phyloP scores from a whole-genome alignment of 495 filamentous ascomycete species.

The Xylaria curta region DNA sequence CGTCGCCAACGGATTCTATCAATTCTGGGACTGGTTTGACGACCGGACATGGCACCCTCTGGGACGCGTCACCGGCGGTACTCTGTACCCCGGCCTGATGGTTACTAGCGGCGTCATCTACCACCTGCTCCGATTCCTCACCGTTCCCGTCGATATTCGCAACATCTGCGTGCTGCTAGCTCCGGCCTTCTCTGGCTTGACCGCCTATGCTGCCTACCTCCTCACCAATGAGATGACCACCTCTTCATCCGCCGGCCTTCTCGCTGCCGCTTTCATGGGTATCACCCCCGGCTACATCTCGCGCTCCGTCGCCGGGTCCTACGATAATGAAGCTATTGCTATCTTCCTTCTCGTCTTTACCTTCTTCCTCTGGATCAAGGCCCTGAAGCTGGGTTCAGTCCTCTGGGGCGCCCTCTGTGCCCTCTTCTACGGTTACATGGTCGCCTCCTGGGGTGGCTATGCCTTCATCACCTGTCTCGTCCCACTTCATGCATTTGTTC shows the following conservation, averaged over 20 bases:
- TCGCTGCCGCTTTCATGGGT: constrained; percentile 96
- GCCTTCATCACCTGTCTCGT: constrained; percentile 99
- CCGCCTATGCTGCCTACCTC: constrained; percentile 91
- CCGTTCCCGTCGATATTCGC: constrained; percentile 96
- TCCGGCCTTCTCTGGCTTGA: constrained; percentile 93
- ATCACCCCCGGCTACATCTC: constrained; percentile 98
- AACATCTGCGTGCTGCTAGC: constrained; percentile 98
- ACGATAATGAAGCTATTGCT: constrained; percentile 99
- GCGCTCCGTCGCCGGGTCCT: constrained; percentile 95
- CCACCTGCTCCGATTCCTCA: constrained; percentile 87
- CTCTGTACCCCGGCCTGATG: constrained; percentile 98
- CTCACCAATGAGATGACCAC: constrained; percentile 95
- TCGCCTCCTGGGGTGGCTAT: constrained; percentile 99
- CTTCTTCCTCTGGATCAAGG: constrained; percentile 99
- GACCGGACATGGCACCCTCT: constrained; percentile 99
- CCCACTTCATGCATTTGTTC: constrained; percentile 92
- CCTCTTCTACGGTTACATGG: constrained; percentile 99
- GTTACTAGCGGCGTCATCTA: constrained; percentile 98
- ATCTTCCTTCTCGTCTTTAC: constrained; percentile 99
- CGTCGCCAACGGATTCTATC: constrained; percentile 94
- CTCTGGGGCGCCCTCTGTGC: constrained; percentile 96
- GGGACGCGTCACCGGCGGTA: constrained; percentile 97
- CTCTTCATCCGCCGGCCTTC: constrained; percentile 89
- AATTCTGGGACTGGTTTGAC: constrained; percentile 99
- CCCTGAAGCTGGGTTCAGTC: constrained; percentile 91